phyloP scores from a whole-genome alignment of 73 alveolate species.

The Stentor coeruleus region DNA sequence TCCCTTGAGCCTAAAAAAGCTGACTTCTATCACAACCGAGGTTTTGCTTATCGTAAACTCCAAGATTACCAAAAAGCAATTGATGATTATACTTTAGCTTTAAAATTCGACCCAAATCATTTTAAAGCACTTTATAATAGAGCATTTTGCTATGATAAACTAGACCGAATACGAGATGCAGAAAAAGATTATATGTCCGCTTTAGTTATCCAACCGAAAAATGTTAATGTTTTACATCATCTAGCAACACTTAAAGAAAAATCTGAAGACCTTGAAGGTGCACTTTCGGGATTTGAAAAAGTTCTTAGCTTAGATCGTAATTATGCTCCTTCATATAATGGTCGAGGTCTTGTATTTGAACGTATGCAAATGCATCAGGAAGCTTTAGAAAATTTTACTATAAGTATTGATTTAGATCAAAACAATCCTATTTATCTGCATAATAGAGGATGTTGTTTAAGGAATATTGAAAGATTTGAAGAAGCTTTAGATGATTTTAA shows the following conservation, averaged over 20 bases:
- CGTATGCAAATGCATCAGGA: slow-evolving; percentile 77
- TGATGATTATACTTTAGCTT: slow-evolving; percentile 81
- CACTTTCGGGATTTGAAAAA: slow-evolving; percentile 34
- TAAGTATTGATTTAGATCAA: slow-evolving; percentile 72
- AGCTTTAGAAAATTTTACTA: slow-evolving; percentile 78
- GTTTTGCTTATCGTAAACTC: slow-evolving; percentile 91
- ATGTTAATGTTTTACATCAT: slow-evolving; percentile 82
- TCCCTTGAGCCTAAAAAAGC: slow-evolving; percentile 87
- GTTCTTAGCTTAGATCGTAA: slow-evolving; percentile 68
- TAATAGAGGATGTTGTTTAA: slow-evolving; percentile 85
- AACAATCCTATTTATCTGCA: slow-evolving; percentile 85
- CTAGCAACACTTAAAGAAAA: slow-evolving; percentile 91
- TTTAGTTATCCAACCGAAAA: slow-evolving; percentile 61
- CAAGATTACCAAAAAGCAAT: slow-evolving; percentile 82
- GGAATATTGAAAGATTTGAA: slow-evolving; percentile 62
- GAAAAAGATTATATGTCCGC: slow-evolving; percentile 78
- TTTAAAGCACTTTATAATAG: slow-evolving; percentile 92
- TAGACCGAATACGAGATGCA: slow-evolving; percentile 82
- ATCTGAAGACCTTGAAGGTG: slow-evolving; percentile 33
- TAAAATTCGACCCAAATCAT: slow-evolving; percentile 78
- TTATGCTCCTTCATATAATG: slow-evolving; percentile 85
- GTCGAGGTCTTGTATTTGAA: slow-evolving; percentile 84
- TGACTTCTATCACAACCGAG: slow-evolving; percentile 96
- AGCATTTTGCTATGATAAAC: slow-evolving; percentile 93
- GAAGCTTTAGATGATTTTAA: slow-evolving; percentile 87